Conservation (phyloP, 306 rosid genomes). For the Gleditsia sinensis region DNA sequence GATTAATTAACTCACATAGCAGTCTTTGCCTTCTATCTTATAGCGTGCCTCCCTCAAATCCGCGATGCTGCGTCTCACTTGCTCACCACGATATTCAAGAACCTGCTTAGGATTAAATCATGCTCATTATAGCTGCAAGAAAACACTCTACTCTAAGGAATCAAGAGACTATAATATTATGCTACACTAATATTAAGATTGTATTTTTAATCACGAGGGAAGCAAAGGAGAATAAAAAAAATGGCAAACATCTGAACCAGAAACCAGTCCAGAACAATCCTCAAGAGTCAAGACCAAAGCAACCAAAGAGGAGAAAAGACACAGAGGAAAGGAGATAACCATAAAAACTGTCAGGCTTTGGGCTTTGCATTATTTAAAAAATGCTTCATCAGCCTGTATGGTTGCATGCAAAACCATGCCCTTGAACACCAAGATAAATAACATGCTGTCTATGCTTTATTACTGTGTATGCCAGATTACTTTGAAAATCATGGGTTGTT, state of each 20-base stretch:
- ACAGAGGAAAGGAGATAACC: not conserved
- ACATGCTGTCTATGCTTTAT: constrained; percentile 1
- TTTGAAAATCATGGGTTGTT: constrained; percentile 10
- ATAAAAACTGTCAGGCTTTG: not conserved
- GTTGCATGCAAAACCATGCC: constrained; percentile 24
- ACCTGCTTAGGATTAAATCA: constrained; percentile 57
- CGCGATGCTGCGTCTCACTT: constrained; percentile 88
- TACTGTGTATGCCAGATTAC: not conserved
- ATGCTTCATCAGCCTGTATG: constrained; percentile 2
- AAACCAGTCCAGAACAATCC: constrained; percentile 17
- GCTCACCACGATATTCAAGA: constrained; percentile 99
- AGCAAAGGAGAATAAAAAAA: not conserved
- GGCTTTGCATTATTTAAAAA: not conserved
- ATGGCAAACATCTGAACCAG: constrained; percentile 16
- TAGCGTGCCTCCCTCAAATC: constrained; percentile 93
- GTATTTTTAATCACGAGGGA: constrained; percentile 3
- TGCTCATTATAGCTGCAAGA: constrained; percentile 14
- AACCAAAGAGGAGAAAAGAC: not conserved
- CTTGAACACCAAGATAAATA: not conserved
- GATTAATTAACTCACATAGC: constrained; percentile 69
- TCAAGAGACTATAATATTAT: constrained; percentile 6
- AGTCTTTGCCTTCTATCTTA: constrained; percentile 84
- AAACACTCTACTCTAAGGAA: not conserved
- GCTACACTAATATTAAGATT: constrained; percentile 11
- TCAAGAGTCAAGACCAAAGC: constrained; percentile 14